phyloP scores from a whole-genome alignment of 352 stramenopile species.

The Phytophthora syringae region DNA sequence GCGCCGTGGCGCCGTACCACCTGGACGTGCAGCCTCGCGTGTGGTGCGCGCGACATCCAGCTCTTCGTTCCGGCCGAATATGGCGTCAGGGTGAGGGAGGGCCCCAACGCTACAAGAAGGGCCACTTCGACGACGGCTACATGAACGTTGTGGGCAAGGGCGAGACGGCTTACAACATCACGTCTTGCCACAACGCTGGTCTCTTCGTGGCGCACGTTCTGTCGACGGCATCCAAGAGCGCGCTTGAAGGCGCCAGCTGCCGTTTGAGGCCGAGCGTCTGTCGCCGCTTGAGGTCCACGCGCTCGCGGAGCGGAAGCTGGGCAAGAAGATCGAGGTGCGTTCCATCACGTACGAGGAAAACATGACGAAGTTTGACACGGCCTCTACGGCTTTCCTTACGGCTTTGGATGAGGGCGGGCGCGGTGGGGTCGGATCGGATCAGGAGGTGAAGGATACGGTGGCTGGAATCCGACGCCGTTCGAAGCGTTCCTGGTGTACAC shows the following conservation, averaged over 20 bases:
- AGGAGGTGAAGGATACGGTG: too few species aligned
- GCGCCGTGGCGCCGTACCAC: constrained; percentile 13
- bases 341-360: too few species aligned
- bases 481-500: too few species aligned
- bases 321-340: too few species aligned
- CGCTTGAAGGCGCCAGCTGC: constrained; percentile 17
- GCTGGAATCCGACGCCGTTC: too few species aligned
- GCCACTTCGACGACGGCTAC: constrained; percentile 24
- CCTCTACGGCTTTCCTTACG: constrained; percentile 27
- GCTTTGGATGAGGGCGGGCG: constrained; percentile 13
- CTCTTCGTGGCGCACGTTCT: too few species aligned
- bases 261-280: constrained; percentile 26
- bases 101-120: constrained; percentile 27
- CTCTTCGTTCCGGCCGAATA: constrained; percentile 36
- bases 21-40: constrained; percentile 16
- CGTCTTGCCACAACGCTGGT: constrained; percentile 4
- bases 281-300: constrained; percentile 23
- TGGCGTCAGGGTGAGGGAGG: constrained; percentile 25
- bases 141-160: constrained; percentile 27
- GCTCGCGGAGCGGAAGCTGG: constrained; percentile 22
- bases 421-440: too few species aligned
- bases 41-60: constrained; percentile 25
- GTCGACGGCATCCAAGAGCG: too few species aligned
- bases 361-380: constrained; percentile 27
- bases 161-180: constrained; percentile 20